phyloP scores from a whole-genome alignment of 768 basidiomycete species.

The Russula sp. region DNA sequence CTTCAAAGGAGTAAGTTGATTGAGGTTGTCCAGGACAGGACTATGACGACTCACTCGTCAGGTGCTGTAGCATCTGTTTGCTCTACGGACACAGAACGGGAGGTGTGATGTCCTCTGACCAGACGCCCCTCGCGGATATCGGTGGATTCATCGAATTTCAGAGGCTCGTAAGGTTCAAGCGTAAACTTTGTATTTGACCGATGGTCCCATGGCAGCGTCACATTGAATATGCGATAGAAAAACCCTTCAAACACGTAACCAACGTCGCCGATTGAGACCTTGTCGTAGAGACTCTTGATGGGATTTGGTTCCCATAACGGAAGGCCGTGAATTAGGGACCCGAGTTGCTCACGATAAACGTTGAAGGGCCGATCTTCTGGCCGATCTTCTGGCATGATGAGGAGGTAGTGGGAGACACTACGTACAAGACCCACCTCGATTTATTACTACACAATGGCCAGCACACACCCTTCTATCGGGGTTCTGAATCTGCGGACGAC shows the following conservation, averaged over 20 bases:
- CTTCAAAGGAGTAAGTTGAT: not conserved
- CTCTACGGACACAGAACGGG: not conserved
- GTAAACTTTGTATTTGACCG: not conserved
- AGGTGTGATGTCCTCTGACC: not conserved
- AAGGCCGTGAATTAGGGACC: slow-evolving; percentile 1
- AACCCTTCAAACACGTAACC: slow-evolving; percentile 16
- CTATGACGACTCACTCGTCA: not conserved
- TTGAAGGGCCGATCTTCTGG: not conserved
- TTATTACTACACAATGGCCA: too few relatives aligned
- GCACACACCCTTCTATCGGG: too few relatives aligned
- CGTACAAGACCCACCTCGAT: too few relatives aligned
- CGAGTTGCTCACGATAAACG: slow-evolving; percentile 9
- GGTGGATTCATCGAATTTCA: not conserved
- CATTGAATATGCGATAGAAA: slow-evolving; percentile 21
- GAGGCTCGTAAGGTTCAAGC: not conserved
- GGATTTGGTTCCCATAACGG: slow-evolving; percentile 22
- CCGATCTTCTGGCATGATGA: not conserved
- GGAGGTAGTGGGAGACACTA: not conserved
- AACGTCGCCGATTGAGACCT: slow-evolving; percentile 20
- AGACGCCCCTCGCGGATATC: not conserved
- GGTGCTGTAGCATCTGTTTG: not conserved
- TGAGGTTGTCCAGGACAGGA: not conserved
- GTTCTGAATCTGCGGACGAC: too few relatives aligned
- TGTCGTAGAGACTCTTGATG: slow-evolving; percentile 2
- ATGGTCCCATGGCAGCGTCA: not conserved